Base-by-base conservation (phyloP, 306 rosid genomes). In the Fragaria iinumae region DNA sequence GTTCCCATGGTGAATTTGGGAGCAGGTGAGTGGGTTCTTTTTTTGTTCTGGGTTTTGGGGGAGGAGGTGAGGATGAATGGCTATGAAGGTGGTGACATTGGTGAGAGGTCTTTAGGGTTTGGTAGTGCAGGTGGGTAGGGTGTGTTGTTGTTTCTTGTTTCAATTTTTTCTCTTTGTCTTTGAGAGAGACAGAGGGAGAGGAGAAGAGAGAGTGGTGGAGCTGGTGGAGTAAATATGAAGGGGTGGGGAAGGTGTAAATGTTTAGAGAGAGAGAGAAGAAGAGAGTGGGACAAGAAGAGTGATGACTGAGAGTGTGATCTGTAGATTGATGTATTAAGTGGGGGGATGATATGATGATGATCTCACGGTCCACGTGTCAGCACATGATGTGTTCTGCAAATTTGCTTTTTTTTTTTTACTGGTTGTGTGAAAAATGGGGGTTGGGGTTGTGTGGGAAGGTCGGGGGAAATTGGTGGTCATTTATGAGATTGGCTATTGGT, bases 1-100 rank as follows among this genome's bases (percentile, higher is more conserved):
- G 78, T 83, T 78, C 99, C 99, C 99, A 96, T 92, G 64, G 87
- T 16, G 57, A 70, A 32, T 32, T 32, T 32, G 36, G 38, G 73
- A 53, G 59, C 25, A 55, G 50, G 36, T 18, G 11, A 27, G 29
- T 0, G 55, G 7, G 36, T 38, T 38, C 41, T 20, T 5, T 7
- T 32, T 32, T 32, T 32, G 36, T 32, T n/a, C 57, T 64, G 49
- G 43, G 64, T 66, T 62, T 27, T 48, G 14, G 49, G 4, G 49
- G 47, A 43, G 11, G 45, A 43, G 12, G 45, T 43, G 45, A 43
- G 45, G 8, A 43, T 8, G 45, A 43, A 43, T 48, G 52, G 52
- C 50, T 45, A 45, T 11, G 49, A 12, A 45, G 49, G 49, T 45
- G 49, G 13, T 9, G 49, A 2, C 49, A 45, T 45, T 48, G 18